phyloP scores from a whole-genome alignment of 106 monocot species.

The Ottelia alismoides region DNA sequence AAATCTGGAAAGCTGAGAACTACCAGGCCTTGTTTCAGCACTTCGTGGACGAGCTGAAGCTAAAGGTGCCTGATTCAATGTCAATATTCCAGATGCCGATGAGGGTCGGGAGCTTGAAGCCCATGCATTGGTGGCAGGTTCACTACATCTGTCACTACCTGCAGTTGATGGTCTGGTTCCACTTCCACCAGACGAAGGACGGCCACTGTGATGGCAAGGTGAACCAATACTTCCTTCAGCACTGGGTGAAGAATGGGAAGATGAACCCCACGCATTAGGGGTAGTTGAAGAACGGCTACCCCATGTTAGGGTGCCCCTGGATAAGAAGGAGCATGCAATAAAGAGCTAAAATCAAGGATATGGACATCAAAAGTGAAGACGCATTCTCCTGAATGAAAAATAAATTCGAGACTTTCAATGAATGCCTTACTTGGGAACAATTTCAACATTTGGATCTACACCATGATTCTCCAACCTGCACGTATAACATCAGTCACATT shows the following conservation, averaged over 20 bases:
- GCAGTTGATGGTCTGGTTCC: constrained; percentile 76
- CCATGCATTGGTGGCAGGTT: constrained; percentile 41
- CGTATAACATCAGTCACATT: constrained; percentile 1
- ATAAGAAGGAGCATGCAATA: background rate
- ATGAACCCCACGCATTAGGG: constrained; percentile 67
- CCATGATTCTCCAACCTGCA: constrained; percentile 93
- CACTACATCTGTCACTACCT: constrained; percentile 66
- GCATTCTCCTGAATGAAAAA: no score
- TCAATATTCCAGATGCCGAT: constrained; percentile 61
- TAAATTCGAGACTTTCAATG: background rate
- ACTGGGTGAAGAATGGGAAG: constrained; percentile 42
- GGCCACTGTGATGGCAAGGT: constrained; percentile 32
- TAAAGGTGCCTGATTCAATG: constrained; percentile 33
- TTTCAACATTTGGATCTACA: constrained; percentile 91
- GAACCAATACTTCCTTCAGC: constrained; percentile 51
- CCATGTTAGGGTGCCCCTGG: constrained; percentile 94
- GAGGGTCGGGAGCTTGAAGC: constrained; percentile 75
- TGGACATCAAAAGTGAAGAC: background rate
- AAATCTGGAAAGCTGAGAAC: constrained; percentile 77
- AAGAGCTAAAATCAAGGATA: constrained; percentile 4
- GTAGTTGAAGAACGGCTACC: constrained; percentile 40
- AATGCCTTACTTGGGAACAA: constrained; percentile 86
- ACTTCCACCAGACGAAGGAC: constrained; percentile 74
- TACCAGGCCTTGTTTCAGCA: constrained; percentile 83
- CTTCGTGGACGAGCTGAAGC: constrained; percentile 69